phyloP scores from a whole-genome alignment of 148 eudicot species.

The Rhododendron molle region DNA sequence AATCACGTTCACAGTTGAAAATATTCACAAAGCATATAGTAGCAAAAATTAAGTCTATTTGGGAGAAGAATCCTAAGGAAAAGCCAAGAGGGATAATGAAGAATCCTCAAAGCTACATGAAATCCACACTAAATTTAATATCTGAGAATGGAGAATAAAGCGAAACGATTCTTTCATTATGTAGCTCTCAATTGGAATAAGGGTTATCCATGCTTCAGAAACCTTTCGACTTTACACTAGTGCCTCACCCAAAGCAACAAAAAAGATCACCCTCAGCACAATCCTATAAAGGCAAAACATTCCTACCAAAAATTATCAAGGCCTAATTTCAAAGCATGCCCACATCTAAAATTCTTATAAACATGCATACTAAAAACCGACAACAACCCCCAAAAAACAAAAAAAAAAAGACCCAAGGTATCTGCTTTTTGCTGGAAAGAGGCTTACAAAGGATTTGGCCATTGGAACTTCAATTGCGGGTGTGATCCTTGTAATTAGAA shows the following conservation, averaged over 20 bases:
- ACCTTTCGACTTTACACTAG: neutral
- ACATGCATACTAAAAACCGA: too few relatives aligned
- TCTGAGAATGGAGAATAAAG: neutral
- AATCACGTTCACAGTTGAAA: neutral
- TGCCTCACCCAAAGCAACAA: constrained; percentile 5
- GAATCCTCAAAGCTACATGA: neutral
- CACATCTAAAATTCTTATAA: neutral
- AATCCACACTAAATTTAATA: neutral
- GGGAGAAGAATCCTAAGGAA: constrained; percentile 5
- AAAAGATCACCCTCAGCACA: constrained; percentile 4
- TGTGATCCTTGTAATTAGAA: neutral
- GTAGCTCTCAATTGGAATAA: neutral
- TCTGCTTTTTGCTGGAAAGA: too few relatives aligned
- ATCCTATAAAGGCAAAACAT: neutral
- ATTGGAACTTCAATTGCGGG: neutral
- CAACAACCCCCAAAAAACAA: neutral
- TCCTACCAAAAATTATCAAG: neutral
- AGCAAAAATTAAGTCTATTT: neutral
- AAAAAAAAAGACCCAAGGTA: too few relatives aligned
- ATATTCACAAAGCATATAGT: constrained; percentile 2
- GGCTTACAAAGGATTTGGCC: too few relatives aligned
- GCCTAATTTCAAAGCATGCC: neutral
- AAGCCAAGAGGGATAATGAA: neutral
- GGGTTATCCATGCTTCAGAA: neutral
- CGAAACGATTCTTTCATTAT: neutral